Evolutionary conservation across 257 asterid species (phyloP).

Genomic region (Cordia subcordata): DNA sequence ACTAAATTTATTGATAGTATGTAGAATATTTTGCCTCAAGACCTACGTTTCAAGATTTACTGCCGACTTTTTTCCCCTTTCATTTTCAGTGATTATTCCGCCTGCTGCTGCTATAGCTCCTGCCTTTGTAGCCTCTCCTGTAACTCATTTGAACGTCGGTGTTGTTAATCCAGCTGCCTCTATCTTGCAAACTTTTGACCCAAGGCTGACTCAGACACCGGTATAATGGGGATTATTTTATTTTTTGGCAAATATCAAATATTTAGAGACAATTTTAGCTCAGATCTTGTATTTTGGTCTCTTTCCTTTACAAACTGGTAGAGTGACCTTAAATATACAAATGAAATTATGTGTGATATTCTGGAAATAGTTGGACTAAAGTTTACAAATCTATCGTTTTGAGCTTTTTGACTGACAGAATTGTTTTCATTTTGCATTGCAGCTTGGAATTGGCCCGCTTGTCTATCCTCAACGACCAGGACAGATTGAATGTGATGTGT

Average conservation of each 20-base stretch:
- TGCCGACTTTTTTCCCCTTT: constrained; percentile 4
- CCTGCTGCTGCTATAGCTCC: constrained; percentile 56
- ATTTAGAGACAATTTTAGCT: no score
- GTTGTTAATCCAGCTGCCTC: constrained; percentile 64
- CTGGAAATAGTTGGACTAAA: no score
- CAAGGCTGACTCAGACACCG: no score
- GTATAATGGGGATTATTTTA: no score
- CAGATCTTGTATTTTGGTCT: no score
- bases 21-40: background rate
- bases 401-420: constrained; percentile 4
- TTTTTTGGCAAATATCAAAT: no score
- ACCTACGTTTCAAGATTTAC: background rate
- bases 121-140: constrained; percentile 57
- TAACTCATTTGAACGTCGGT: constrained; percentile 60
- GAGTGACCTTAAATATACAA: no score
- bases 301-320: no score
- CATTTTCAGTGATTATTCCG: constrained; percentile 32
- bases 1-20: constrained; percentile 3
- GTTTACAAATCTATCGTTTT: no score
- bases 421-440: constrained; percentile 55
- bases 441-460: constrained; percentile 62
- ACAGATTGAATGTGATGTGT: constrained; percentile 83
- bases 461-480: constrained; percentile 93
- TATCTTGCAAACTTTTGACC: constrained; percentile 56
- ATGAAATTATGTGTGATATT: no score